These are phyloP conservation scores for Aspergillus ochraceoroseus DNA, from an alignment of 2,329 filamentous ascomycete species.

Conservation along the genomic window DNA sequence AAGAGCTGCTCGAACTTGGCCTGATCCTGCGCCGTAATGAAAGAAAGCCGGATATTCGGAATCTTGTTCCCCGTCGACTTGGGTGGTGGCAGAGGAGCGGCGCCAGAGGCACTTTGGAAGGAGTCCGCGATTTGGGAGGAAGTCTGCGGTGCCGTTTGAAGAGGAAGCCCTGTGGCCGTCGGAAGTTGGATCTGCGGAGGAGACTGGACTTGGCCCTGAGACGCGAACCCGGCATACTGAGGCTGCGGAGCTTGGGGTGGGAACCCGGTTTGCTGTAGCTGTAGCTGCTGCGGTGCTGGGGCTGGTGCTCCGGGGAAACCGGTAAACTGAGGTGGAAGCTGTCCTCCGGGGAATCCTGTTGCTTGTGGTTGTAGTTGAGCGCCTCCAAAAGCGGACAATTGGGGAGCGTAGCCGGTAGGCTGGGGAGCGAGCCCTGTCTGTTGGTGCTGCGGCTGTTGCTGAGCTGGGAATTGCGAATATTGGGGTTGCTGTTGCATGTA, in stretches of 20 bases:
- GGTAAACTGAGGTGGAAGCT: conserved; percentile 47
- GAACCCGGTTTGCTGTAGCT: conserved; percentile 44
- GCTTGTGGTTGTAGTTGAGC: conserved; percentile 60
- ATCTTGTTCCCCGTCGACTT: conserved; percentile 64
- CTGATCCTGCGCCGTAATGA: conserved; percentile 92
- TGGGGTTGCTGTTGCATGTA: conserved; percentile 49
- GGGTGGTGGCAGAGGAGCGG: conserved; percentile 59
- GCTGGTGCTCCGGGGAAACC: conserved; percentile 42
- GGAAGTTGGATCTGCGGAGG: conserved; percentile 40
- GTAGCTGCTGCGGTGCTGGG: conserved; percentile 29
- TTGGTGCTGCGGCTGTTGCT: conserved; percentile 52
- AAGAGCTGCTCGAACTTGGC: conserved; percentile 96
- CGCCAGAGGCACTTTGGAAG: conserved; percentile 49
- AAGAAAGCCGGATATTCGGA: conserved; percentile 87
- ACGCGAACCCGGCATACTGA: conserved; percentile 56
- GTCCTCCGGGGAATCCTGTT: conserved; percentile 57
- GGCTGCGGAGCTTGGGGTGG: conserved; percentile 53
- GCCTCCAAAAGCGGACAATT: conserved; percentile 52
- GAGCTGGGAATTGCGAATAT: conserved; percentile 39
- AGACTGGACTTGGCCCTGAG: conserved; percentile 39
- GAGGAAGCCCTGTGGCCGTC: conserved; percentile 44
- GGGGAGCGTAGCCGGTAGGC: conserved; percentile 52
- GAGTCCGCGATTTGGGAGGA: conserved; percentile 62
- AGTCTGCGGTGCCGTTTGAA: conserved; percentile 56
- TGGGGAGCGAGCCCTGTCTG: conserved; percentile 53